Percentiles rank a stretch among this genome's conserved stretches.
Conservation (phyloP, 2,329 filamentous ascomycete species). For the Alternaria infectoria region DNA sequence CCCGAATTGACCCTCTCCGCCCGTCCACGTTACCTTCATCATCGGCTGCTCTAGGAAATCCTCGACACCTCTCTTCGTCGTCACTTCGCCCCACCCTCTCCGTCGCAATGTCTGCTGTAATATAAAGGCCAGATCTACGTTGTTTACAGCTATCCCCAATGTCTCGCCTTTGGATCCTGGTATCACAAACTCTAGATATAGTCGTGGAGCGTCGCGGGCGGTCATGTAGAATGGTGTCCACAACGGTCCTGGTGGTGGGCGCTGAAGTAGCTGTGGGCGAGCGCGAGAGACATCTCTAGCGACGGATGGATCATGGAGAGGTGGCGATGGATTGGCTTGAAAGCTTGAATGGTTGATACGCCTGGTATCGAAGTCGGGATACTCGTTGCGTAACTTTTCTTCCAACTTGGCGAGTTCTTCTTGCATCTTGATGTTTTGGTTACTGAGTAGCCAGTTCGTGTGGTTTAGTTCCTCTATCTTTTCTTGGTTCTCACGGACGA, state of each 20-base stretch:
- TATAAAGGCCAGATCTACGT: conserved; percentile 7
- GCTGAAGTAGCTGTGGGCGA: not conserved
- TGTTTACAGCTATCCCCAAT: not conserved
- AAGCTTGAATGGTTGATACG: not conserved
- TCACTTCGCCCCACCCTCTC: conserved; percentile 1
- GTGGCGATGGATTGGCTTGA: not conserved
- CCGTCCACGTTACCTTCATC: not conserved
- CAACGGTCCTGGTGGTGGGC: not conserved
- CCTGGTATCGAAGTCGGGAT: not conserved
- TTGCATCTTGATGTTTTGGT: not conserved
- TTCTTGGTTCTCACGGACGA: not conserved
- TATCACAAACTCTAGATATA: conserved; percentile 2
- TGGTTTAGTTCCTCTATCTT: not conserved
- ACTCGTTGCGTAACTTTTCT: not conserved
- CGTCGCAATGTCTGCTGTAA: conserved; percentile 1
- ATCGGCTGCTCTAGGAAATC: conserved; percentile 1
- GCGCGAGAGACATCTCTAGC: not conserved
- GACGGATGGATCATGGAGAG: not conserved
- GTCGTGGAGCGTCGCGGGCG: not conserved
- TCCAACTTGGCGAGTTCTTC: not conserved
- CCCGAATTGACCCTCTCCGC: not conserved
- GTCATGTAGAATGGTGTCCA: conserved; percentile 4
- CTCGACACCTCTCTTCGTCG: not conserved
- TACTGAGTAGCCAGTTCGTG: not conserved
- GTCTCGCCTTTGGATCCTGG: conserved; percentile 6